Conservation (phyloP, 306 rosid species). For the Mucuna pruriens region DNA sequence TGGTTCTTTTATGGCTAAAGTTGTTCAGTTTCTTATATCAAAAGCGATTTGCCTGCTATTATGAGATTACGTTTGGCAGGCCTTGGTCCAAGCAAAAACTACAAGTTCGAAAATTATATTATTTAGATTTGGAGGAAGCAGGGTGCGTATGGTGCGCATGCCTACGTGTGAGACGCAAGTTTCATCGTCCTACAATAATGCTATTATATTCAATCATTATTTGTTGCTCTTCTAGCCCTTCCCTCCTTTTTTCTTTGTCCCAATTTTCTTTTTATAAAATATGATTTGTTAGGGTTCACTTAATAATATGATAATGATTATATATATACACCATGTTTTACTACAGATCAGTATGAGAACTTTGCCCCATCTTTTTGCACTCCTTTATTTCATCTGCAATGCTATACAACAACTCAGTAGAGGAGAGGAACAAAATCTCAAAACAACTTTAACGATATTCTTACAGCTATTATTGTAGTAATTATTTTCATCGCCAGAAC, state of each 20-base stretch:
- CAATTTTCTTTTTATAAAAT: background rate
- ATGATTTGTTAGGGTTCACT: background rate
- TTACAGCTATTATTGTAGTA: too few species aligned
- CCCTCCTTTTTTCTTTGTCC: background rate
- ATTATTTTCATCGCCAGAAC: too few species aligned
- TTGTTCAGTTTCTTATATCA: slow-evolving; percentile 33
- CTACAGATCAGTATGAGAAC: background rate
- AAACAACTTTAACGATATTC: background rate
- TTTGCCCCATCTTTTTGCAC: background rate
- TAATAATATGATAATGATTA: slow-evolving; percentile 37
- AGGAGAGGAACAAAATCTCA: background rate
- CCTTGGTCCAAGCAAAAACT: slow-evolving; percentile 23
- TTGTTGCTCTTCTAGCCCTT: background rate
- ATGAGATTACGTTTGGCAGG: slow-evolving; percentile 31
- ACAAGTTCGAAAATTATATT: background rate
- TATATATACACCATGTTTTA: slow-evolving; percentile 24
- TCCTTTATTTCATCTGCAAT: background rate
- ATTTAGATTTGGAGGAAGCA: background rate
- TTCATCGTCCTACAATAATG: background rate
- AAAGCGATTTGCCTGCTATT: slow-evolving; percentile 40
- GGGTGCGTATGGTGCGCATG: background rate
- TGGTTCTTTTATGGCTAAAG: slow-evolving; percentile 37
- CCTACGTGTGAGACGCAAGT: background rate
- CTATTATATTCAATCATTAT: slow-evolving; percentile 6
- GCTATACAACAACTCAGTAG: background rate